Percentiles rank a stretch among this genome's conserved stretches.
Evolutionary conservation across 768 basidiomycete species (phyloP).

Genomic region (Dacryopinax primogenitus): DNA sequence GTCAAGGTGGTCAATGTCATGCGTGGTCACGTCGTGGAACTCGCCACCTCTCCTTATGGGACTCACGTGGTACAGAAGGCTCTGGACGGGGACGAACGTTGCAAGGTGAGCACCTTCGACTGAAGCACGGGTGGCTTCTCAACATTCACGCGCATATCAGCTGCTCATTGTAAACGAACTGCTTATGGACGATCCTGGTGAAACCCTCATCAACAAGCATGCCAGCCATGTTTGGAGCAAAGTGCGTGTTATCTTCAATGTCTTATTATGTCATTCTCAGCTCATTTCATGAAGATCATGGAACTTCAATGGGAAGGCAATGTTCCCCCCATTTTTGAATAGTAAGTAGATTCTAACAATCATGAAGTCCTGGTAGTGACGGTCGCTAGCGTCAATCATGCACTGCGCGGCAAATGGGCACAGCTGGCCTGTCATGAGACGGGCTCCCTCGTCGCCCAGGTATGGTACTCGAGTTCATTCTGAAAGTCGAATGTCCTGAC

Average conservation of each 20-base stretch:
- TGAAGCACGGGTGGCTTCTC: not conserved
- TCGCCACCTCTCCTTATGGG: conserved; percentile 80
- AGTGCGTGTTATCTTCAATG: conserved; percentile 30
- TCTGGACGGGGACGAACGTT: conserved; percentile 80
- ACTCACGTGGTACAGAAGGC: conserved; percentile 85
- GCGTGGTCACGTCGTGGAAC: conserved; percentile 74
- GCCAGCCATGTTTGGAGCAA: conserved; percentile 90
- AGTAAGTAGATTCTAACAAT: conserved; percentile 36
- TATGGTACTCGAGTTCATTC: conserved; percentile 21
- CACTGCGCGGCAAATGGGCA: conserved; percentile 79
- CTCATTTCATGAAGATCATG: conserved; percentile 50
- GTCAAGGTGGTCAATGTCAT: conserved; percentile 76
- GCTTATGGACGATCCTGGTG: conserved; percentile 68
- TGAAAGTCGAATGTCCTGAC: not conserved
- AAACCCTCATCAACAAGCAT: conserved; percentile 80
- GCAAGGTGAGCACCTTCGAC: conserved; percentile 31
- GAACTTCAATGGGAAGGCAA: conserved; percentile 78
- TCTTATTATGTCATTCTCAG: not conserved
- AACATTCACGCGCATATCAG: not conserved
- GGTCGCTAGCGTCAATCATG: conserved; percentile 60
- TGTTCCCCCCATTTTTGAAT: conserved; percentile 77
- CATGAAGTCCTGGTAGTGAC: conserved; percentile 9
- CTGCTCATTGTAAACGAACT: conserved; percentile 74
- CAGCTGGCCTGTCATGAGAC: conserved; percentile 82
- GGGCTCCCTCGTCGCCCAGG: conserved; percentile 78